A percentile compares a stretch with the other conserved stretches of the same genome.
These are phyloP conservation scores for Fallopia convolvulus DNA, from an alignment of 148 eudicot species.

Conservation along the genomic window DNA sequence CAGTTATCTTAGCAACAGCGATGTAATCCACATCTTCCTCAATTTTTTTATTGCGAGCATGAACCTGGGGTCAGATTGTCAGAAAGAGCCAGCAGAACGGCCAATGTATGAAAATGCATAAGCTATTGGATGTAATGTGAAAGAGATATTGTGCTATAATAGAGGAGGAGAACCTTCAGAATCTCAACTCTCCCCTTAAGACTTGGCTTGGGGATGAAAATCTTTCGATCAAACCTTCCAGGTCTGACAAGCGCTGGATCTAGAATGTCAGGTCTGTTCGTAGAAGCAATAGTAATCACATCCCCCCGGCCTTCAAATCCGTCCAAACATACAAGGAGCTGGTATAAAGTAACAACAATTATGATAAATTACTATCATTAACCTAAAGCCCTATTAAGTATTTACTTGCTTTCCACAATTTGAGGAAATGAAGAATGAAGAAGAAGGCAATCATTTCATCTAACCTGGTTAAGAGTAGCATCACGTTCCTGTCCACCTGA, in stretches of 20 bases:
- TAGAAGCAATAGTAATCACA: constrained; percentile 91
- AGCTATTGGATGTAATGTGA: background rate
- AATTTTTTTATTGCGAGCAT: constrained; percentile 91
- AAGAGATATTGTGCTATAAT: background rate
- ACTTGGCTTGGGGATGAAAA: constrained; percentile 82
- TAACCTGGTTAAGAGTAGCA: constrained; percentile 94
- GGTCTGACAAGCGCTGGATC: constrained; percentile 97
- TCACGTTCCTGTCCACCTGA: constrained; percentile 99
- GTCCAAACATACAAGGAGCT: constrained; percentile 94
- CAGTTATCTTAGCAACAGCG: constrained; percentile 85
- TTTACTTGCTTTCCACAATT: background rate
- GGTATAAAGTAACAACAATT: constrained; percentile 12
- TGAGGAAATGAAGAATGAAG: background rate
- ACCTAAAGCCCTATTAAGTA: background rate
- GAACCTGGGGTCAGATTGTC: constrained; percentile 70
- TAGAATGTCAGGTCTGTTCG: constrained; percentile 91
- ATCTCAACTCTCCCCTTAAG: constrained; percentile 76
- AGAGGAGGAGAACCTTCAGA: constrained; percentile 40
- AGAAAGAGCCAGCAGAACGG: constrained; percentile 4
- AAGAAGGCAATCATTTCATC: constrained; percentile 4
- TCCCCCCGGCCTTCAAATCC: constrained; percentile 98
- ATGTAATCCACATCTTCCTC: constrained; percentile 80
- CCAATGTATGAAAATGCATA: background rate
- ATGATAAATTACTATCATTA: background rate
- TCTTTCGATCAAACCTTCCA: constrained; percentile 89